Base-by-base conservation (phyloP, 2,329 filamentous ascomycete species). In the Alternaria angustiovoidea region DNA sequence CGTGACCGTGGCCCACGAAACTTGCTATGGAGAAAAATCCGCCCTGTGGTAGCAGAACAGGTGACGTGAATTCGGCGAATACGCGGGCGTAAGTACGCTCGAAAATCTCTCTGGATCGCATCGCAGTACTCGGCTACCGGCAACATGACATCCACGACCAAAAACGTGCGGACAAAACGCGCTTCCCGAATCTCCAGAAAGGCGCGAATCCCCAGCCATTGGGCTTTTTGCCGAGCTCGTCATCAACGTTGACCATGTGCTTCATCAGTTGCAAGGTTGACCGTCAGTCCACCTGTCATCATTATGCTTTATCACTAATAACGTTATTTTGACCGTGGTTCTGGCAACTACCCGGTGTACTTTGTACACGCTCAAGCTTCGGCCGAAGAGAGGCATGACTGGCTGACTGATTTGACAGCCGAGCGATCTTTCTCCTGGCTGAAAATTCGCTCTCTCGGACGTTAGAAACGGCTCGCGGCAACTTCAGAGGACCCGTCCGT, bases 391-490 rank as follows among this genome's bases (percentile, higher is more conserved):
- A 16, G 39, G 30, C 28, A 28, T 7, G 30, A 24, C 54, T 42
- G 46, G 20, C 30, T 52, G 51, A 54, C 43, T 46, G 51, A 34
- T 38, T 51, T 36, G 54, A 28, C 54, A 57, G 46, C 54, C 66
- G 62, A 68, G 38, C 51, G 44, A 57, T 64, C 63, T 63, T 51
- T 51, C 53, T 51, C 14, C 20, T 38, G 46, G 46, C 30, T 56
- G 57, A 36, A 36, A 53, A 18, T 30, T 54, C 48, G 58, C 57
- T 57, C 47, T 44, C 61, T 56, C 51, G 51, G 44, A 51, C 44
- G 54, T 18, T 54, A 36, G 59, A 64, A 68, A 68, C 65, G 56
- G 68, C 64, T 74, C 66, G 58, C 59, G 62, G 65, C 53, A 57
- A 59, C 44, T 53, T n/a, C 57, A 58, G 52, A 54, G 36, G 44